Conservation (phyloP, 257 asterid species). For the Petunia secreta region DNA sequence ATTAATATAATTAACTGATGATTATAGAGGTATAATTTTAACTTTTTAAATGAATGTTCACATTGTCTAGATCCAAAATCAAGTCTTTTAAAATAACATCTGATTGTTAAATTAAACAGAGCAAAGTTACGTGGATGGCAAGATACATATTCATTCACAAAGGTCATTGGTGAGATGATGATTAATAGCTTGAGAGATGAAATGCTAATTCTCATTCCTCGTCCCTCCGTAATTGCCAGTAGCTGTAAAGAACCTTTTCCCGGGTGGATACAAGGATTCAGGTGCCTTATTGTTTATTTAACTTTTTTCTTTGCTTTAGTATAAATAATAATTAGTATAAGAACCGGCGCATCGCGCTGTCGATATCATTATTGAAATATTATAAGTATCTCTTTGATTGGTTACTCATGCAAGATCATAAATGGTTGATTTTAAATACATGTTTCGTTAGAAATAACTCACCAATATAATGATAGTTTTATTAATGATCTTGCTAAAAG, state of each 20-base stretch:
- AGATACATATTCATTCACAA: constrained; percentile 49
- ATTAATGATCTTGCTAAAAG: too few species aligned
- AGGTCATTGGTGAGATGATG: constrained; percentile 60
- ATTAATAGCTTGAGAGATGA: constrained; percentile 47
- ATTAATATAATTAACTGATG: too few species aligned
- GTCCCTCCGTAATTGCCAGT: constrained; percentile 53
- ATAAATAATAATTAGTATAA: too few species aligned
- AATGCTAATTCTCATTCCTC: constrained; percentile 43
- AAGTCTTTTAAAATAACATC: background rate
- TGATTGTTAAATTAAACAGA: constrained; percentile 24
- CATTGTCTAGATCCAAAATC: fast-evolving
- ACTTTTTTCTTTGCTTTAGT: background rate
- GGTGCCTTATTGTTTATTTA: constrained; percentile 16
- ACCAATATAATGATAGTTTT: too few species aligned
- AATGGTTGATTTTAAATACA: too few species aligned
- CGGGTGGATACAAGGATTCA: constrained; percentile 69
- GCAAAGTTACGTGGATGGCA: constrained; percentile 47
- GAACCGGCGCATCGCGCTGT: too few species aligned
- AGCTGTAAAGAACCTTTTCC: constrained; percentile 45
- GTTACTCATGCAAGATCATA: too few species aligned
- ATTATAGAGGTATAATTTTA: too few species aligned
- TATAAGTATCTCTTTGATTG: too few species aligned
- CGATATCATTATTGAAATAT: too few species aligned
- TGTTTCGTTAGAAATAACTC: too few species aligned
- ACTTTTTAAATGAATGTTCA: background rate